A percentile compares a stretch with the other conserved stretches of the same genome.
Conservation (phyloP, 441 rosid genomes). For the Bruguiera hainesii region DNA sequence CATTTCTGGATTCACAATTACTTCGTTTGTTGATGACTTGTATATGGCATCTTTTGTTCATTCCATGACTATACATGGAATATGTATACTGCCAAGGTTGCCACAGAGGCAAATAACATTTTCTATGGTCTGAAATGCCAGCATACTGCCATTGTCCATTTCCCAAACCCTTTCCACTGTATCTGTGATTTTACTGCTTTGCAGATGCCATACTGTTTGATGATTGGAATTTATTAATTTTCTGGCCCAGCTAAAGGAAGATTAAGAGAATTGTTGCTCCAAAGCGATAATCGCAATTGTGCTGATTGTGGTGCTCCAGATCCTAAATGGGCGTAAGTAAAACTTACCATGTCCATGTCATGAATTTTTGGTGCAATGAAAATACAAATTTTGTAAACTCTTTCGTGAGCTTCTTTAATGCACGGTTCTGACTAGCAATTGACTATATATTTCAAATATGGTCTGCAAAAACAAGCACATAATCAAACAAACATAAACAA, state of each 20-base stretch:
- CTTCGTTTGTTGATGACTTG: too few relatives aligned
- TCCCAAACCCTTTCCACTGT: neutral
- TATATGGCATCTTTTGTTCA: too few relatives aligned
- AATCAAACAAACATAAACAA: neutral
- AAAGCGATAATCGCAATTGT: slow-evolving; percentile 75
- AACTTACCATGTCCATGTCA: slow-evolving; percentile 9
- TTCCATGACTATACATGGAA: too few relatives aligned
- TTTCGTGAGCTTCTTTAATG: neutral
- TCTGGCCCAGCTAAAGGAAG: slow-evolving; percentile 63
- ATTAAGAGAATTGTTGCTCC: slow-evolving; percentile 64
- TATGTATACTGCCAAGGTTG: too few relatives aligned
- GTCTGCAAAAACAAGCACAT: neutral
- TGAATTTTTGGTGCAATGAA: slow-evolving; percentile 9
- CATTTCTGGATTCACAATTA: too few relatives aligned
- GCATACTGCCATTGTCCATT: neutral
- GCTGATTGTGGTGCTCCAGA: slow-evolving; percentile 96
- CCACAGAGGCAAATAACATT: too few relatives aligned
- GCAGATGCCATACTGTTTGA: neutral
- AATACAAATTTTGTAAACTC: neutral
- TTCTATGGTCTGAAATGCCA: too few relatives aligned
- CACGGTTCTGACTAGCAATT: neutral
- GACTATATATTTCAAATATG: neutral
- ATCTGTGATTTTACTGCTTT: slow-evolving; percentile 3
- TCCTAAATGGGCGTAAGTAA: slow-evolving; percentile 98
- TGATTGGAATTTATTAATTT: neutral